Percentiles rank a stretch among this genome's conserved stretches.
phyloP scores from a whole-genome alignment of 1,284 basidiomycete species.

The Cerioporus squamosus region DNA sequence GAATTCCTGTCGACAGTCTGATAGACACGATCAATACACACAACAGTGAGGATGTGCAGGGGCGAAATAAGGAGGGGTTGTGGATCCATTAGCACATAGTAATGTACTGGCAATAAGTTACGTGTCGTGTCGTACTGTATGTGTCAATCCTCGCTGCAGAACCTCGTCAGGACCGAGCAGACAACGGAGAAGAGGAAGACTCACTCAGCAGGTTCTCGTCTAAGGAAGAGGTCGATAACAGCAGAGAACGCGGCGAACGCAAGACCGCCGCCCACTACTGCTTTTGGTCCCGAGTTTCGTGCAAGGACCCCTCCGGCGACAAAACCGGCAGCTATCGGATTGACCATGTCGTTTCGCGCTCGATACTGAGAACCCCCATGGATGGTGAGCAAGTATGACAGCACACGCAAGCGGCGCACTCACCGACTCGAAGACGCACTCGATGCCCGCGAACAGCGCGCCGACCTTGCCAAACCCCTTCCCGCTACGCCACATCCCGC shows the following conservation, averaged over 20 bases:
- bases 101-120: conserved; percentile 19
- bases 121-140: conserved; percentile 9
- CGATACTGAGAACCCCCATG: conserved; percentile 68
- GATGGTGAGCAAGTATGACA: conserved; percentile 10
- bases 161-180: neutral
- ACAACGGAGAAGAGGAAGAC: conserved; percentile 35
- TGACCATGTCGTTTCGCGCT: conserved; percentile 93
- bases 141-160: conserved; percentile 18
- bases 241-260: conserved; percentile 93
- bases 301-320: conserved; percentile 83
- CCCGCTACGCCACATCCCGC: conserved; percentile 89
- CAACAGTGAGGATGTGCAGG: too few species aligned
- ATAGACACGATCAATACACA: too few species aligned
- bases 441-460: conserved; percentile 90
- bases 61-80: conserved; percentile 5
- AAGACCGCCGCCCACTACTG: conserved; percentile 80
- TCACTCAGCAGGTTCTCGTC: conserved; percentile 85
- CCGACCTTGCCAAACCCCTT: conserved; percentile 97
- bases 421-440: conserved; percentile 96
- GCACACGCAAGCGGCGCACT: conserved; percentile 41
- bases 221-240: conserved; percentile 86
- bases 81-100: conserved; percentile 3
- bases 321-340: conserved; percentile 76
- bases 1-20: too few species aligned
- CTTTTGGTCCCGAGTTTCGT: conserved; percentile 83